A percentile compares a stretch with the other conserved stretches of the same genome.
Conservation (phyloP, 495 filamentous ascomycete species). For the Diplogelasinospora grovesii region DNA sequence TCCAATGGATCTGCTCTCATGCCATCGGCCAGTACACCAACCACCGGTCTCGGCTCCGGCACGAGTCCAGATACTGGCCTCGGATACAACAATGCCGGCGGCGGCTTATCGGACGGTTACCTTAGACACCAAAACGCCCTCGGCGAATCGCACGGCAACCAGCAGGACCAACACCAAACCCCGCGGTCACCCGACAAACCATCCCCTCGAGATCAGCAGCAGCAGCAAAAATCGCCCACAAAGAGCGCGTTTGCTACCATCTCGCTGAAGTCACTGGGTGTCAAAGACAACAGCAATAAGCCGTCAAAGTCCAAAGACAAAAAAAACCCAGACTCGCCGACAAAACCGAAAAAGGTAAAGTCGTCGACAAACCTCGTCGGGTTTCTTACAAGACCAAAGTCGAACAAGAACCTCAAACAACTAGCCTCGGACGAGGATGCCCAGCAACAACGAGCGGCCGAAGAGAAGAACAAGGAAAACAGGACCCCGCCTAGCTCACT, state of each 20-base stretch:
- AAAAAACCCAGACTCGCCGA: no score
- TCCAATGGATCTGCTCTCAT: slow-evolving; percentile 39
- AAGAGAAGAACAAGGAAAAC: slow-evolving; percentile 74
- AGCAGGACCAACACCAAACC: slow-evolving; percentile 31
- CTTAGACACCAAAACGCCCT: slow-evolving; percentile 31
- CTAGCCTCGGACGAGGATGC: slow-evolving; percentile 31
- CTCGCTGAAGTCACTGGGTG: slow-evolving; percentile 54
- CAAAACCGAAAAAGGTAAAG: slow-evolving; percentile 74
- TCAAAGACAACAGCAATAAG: slow-evolving; percentile 52
- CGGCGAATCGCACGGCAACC: slow-evolving; percentile 45
- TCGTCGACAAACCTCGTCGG: slow-evolving; percentile 71
- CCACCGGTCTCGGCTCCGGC: no score
- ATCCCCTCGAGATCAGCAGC: no score
- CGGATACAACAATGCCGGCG: slow-evolving; percentile 1
- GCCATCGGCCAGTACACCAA: slow-evolving; percentile 17
- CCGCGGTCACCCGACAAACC: slow-evolving; percentile 32
- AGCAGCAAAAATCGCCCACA: slow-evolving; percentile 36
- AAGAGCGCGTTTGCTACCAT: slow-evolving; percentile 64
- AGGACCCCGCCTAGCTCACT: slow-evolving; percentile 50
- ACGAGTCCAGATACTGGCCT: slow-evolving; percentile 1
- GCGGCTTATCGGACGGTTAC: slow-evolving; percentile 5
- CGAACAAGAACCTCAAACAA: slow-evolving; percentile 47
- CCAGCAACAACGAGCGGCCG: slow-evolving; percentile 8
- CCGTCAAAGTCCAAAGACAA: slow-evolving; percentile 39
- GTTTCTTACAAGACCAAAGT: slow-evolving; percentile 51